These are phyloP conservation scores for Cornus florida DNA, from an alignment of 148 eudicot species.

Conservation along the genomic window DNA sequence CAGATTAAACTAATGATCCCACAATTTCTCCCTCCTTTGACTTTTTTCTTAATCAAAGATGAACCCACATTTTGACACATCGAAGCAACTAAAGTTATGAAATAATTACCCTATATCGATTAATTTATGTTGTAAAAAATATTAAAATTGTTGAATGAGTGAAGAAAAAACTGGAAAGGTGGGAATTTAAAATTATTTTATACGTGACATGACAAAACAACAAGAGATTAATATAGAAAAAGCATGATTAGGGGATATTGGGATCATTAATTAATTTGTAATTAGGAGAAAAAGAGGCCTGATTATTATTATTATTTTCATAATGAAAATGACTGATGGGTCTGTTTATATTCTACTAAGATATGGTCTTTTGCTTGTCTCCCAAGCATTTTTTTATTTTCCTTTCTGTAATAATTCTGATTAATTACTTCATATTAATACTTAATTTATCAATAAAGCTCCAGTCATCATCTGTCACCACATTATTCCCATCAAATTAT, in stretches of 20 bases:
- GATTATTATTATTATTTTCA: constrained; percentile 2
- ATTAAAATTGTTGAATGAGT: not conserved
- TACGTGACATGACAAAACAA: no score
- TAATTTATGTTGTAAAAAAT: not conserved
- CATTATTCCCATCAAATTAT: no score
- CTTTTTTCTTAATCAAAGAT: not conserved
- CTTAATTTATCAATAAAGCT: no score
- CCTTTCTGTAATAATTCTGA: no score
- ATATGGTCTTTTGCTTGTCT: constrained; percentile 9
- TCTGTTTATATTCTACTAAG: constrained; percentile 13
- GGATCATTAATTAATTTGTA: constrained; percentile 9
- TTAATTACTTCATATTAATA: no score
- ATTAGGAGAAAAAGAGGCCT: not conserved
- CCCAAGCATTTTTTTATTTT: not conserved
- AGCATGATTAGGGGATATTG: constrained; percentile 16
- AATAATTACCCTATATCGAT: not conserved
- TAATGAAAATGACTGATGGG: constrained; percentile 13
- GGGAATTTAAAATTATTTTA: not conserved
- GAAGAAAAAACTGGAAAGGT: constrained; percentile 11
- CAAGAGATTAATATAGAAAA: not conserved
- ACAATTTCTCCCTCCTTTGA: not conserved
- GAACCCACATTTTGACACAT: not conserved
- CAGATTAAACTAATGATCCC: no score
- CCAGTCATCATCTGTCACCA: no score
- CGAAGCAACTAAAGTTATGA: not conserved